Conservation (phyloP, 2,329 filamentous ascomycete species). For the Akanthomyces muscarius region DNA sequence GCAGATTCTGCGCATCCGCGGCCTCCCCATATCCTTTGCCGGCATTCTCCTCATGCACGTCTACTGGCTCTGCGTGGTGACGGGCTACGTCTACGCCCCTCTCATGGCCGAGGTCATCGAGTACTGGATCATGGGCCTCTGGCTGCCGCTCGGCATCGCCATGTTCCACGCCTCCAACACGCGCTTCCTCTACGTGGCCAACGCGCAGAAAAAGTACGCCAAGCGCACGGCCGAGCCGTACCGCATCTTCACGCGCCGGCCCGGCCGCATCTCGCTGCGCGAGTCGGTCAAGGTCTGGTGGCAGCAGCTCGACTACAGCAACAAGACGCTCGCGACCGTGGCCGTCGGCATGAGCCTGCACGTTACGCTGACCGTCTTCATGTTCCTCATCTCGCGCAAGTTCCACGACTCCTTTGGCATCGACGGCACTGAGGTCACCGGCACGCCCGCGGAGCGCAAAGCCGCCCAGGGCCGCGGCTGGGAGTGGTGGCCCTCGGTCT, state of each 20-base stretch:
- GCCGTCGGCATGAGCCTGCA: conserved; percentile 52
- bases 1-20: conserved; percentile 39
- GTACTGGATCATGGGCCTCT: conserved; percentile 65
- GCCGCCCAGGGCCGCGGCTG: conserved; percentile 49
- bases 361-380: conserved; percentile 54
- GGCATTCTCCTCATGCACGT: conserved; percentile 39
- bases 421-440: conserved; percentile 56
- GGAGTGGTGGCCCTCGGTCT: conserved; percentile 65
- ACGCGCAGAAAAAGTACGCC: conserved; percentile 46
- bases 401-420: conserved; percentile 60
- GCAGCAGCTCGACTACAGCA: conserved; percentile 41
- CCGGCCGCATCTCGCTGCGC: conserved; percentile 22
- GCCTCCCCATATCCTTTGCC: conserved; percentile 37
- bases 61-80: conserved; percentile 40
- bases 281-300: conserved; percentile 34
- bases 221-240: conserved; percentile 19
- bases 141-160: conserved; percentile 61
- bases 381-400: conserved; percentile 61
- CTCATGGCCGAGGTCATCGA: conserved; percentile 49
- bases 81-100: conserved; percentile 37
- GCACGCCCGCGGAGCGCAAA: conserved; percentile 48
- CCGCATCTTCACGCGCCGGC: conserved; percentile 21
- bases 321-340: conserved; percentile 47
- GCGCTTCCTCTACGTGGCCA: conserved; percentile 56
- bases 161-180: conserved; percentile 62